Percentiles rank a stretch among this genome's conserved stretches.
Evolutionary conservation across 2,329 filamentous ascomycete genomes (phyloP).

Genomic region (Xylaria multiplex): DNA sequence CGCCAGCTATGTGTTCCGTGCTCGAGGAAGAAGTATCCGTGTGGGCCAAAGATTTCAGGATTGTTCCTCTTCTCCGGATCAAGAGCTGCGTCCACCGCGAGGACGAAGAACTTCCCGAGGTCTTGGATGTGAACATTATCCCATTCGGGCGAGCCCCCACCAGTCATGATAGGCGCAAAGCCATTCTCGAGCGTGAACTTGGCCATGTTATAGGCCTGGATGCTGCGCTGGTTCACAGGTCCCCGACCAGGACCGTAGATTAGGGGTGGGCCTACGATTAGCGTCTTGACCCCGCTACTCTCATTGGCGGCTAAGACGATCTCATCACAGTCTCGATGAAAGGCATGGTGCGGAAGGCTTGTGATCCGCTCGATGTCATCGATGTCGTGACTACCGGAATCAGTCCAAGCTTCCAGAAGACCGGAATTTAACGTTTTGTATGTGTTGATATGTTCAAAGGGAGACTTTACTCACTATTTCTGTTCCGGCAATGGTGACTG

Average conservation of each 20-base stretch:
- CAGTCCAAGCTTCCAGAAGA: background rate
- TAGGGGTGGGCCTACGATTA: slow-evolving; percentile 60
- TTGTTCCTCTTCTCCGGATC: slow-evolving; percentile 65
- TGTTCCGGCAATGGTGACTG: slow-evolving; percentile 56
- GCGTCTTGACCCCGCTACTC: slow-evolving; percentile 52
- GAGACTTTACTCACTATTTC: slow-evolving; percentile 52
- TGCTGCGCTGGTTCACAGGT: slow-evolving; percentile 59
- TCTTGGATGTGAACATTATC: slow-evolving; percentile 64
- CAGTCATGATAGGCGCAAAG: slow-evolving; percentile 56
- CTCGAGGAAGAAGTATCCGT: slow-evolving; percentile 75
- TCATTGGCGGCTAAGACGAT: slow-evolving; percentile 62
- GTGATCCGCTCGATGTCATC: slow-evolving; percentile 65
- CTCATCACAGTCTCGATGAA: slow-evolving; percentile 75
- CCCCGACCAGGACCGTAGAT: slow-evolving; percentile 65
- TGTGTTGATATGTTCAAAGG: background rate
- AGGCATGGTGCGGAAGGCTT: slow-evolving; percentile 63
- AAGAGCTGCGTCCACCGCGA: slow-evolving; percentile 61
- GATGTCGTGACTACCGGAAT: slow-evolving; percentile 59
- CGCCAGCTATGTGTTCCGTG: slow-evolving; percentile 71
- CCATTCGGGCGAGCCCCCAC: slow-evolving; percentile 59
- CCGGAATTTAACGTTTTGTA: background rate
- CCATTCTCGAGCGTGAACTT: slow-evolving; percentile 55
- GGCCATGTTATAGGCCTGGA: slow-evolving; percentile 59
- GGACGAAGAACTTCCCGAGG: slow-evolving; percentile 56
- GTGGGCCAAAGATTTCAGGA: slow-evolving; percentile 69